A percentile compares a stretch with the other conserved stretches of the same genome.
Conservation (phyloP, 768 basidiomycete genomes). For the Termitomyces sp. region DNA sequence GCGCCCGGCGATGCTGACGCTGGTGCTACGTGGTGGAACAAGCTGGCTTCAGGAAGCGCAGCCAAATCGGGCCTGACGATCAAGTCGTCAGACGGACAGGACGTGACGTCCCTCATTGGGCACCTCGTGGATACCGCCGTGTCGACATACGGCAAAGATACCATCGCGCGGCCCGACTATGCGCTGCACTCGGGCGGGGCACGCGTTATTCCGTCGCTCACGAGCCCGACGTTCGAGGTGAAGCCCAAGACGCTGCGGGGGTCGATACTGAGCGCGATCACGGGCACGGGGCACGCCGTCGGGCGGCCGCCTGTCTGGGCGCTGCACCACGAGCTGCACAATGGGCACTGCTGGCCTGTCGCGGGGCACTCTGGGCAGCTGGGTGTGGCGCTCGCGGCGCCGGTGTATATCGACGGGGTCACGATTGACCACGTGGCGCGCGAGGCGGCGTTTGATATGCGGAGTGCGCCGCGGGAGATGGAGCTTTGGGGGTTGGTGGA, state of each 20-base stretch:
- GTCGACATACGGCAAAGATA: conserved; percentile 63
- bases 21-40: conserved; percentile 67
- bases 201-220: conserved; percentile 74
- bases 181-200: conserved; percentile 84
- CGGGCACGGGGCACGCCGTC: conserved; percentile 53
- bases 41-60: conserved; percentile 40
- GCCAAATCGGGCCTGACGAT: conserved; percentile 47
- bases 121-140: conserved; percentile 77
- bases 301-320: conserved; percentile 85
- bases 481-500: conserved; percentile 92
- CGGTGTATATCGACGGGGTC: conserved; percentile 67
- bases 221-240: conserved; percentile 72
- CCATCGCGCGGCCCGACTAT: conserved; percentile 76
- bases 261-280: conserved; percentile 48
- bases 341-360: conserved; percentile 95
- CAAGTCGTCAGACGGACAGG: conserved; percentile 72
- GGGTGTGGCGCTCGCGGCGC: conserved; percentile 73
- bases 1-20: conserved; percentile 24
- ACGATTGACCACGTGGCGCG: conserved; percentile 86
- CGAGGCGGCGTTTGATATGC: conserved; percentile 78
- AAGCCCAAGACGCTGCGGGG: conserved; percentile 43
- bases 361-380: conserved; percentile 71
- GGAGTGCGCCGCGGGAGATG: conserved; percentile 79
- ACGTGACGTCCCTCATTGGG: conserved; percentile 59
- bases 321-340: conserved; percentile 78